Conservation (phyloP, 805 yeast species). For the Lachancea mirantina region DNA sequence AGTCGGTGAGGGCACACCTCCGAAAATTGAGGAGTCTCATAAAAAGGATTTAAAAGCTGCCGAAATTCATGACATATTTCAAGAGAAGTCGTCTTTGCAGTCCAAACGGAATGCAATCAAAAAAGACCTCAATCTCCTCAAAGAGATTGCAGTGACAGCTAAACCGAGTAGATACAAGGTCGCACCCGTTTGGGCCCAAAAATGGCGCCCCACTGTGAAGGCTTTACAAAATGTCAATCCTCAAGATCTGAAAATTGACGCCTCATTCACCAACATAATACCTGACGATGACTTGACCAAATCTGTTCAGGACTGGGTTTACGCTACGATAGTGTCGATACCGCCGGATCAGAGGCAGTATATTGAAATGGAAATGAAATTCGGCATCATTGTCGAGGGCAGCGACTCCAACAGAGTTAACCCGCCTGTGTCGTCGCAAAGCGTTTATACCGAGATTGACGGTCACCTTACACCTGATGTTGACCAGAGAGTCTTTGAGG, state of each 20-base stretch:
- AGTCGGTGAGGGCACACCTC: slow-evolving; percentile 1
- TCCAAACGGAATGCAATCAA: slow-evolving; percentile 29
- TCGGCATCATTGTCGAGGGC: slow-evolving; percentile 64
- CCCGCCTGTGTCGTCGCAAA: slow-evolving; percentile 63
- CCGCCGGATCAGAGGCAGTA: slow-evolving; percentile 45
- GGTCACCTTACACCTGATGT: slow-evolving; percentile 60
- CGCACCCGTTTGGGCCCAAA: slow-evolving; percentile 82
- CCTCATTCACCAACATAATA: slow-evolving; percentile 56
- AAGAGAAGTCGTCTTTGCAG: slow-evolving; percentile 25
- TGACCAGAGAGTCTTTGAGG: slow-evolving; percentile 54
- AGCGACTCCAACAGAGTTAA: slow-evolving; percentile 53
- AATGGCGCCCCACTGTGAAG: slow-evolving; percentile 47
- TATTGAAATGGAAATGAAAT: slow-evolving; percentile 68
- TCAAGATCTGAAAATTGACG: slow-evolving; percentile 31
- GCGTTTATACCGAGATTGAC: slow-evolving; percentile 50
- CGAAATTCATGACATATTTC: slow-evolving; percentile 23
- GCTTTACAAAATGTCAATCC: slow-evolving; percentile 28
- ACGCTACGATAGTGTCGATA: slow-evolving; percentile 67
- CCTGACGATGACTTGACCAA: slow-evolving; percentile 74
- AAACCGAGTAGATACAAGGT: slow-evolving; percentile 57
- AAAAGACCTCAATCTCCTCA: slow-evolving; percentile 26
- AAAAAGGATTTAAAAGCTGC: slow-evolving; percentile 3
- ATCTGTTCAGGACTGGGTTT: slow-evolving; percentile 82
- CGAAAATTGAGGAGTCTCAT: slow-evolving; percentile 4
- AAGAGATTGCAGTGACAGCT: slow-evolving; percentile 24